Evolutionary conservation across 495 filamentous ascomycete species (phyloP).

Genomic region (Lophiotrema nucula): DNA sequence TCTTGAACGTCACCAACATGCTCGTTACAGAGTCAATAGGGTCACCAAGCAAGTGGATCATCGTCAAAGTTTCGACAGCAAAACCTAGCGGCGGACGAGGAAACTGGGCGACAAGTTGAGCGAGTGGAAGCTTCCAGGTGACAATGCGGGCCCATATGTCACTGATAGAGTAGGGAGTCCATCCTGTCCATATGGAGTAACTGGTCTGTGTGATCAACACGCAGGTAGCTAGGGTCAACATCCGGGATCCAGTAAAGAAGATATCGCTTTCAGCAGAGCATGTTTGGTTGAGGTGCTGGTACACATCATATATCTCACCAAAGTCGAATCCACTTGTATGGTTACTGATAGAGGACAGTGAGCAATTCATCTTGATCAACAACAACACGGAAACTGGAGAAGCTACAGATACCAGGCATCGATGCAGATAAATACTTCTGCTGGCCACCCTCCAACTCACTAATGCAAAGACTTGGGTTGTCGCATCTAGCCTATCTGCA

Average conservation of each 20-base stretch:
- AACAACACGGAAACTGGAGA: too few species aligned
- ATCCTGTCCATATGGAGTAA: slow-evolving; percentile 5
- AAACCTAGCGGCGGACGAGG: slow-evolving; percentile 9
- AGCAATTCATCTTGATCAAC: slow-evolving; percentile 4
- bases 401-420: too few species aligned
- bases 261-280: slow-evolving; percentile 5
- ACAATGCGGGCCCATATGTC: slow-evolving; percentile 16
- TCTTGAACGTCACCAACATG: slow-evolving; percentile 17
- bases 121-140: slow-evolving; percentile 15
- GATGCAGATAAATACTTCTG: too few species aligned
- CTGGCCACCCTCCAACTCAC: too few species aligned
- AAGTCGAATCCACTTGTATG: slow-evolving; percentile 16
- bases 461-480: too few species aligned
- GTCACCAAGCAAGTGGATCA: slow-evolving; percentile 15
- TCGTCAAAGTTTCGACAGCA: neutral
- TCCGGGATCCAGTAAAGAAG: slow-evolving; percentile 2
- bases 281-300: neutral
- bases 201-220: slow-evolving; percentile 2
- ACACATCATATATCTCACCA: neutral
- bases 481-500: too few species aligned
- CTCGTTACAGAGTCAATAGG: slow-evolving; percentile 12
- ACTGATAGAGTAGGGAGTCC: neutral
- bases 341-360: slow-evolving; percentile 3
- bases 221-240: slow-evolving; percentile 10
- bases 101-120: slow-evolving; percentile 16